Evolutionary conservation across 768 basidiomycete genomes (phyloP), one percentile per base, ranked within the genome.

Genomic region (Xerocomus spinulosus): DNA sequence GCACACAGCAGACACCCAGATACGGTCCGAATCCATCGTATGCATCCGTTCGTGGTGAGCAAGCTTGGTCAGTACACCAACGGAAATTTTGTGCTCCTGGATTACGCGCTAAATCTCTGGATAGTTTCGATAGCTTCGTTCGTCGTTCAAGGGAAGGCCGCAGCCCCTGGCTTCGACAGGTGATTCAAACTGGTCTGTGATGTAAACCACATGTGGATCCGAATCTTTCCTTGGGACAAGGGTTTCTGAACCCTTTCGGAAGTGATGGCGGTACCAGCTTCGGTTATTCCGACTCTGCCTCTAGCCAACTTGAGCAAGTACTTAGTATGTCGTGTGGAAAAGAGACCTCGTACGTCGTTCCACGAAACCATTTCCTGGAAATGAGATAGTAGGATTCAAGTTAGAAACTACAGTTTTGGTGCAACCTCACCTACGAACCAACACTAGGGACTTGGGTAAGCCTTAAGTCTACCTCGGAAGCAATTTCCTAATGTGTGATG

Each of bases 1-100:
- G 70, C 32, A 87, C 84, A 14, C 76, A 72, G 42, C 87, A 71
- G 20, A 84, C 71, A 1, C 87, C 81, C 14, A 63, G 69, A 55
- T 89, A 91, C 9, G 73, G 57, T 42, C 84, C 71, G 57, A 88
- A 87, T 9, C 86, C 87, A 51, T 86, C 85, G 55, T 86, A 87
- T 4, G 63, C 68, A 57, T 88, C 75, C 17, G 87, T 88, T 17
- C 87, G 71, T 86, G 85, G 0, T 87, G 87, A 14, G 85, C 86
- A 15, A 90, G 78, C 64, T 90, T 87, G 2, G 86, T 88, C 36
- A 89, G 70, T 3, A 83, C 51, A 0, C 82, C 81, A 5, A 90
- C 85, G 1, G 79, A 72, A 54, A 87, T 82, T 49, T 79, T 62
- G 63, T 90, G 85, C 51, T 71, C 72, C 52, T 74, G 76, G 87